Percentiles rank a stretch among this genome's conserved stretches.
Conservation (phyloP, 75 land plant species). For the Pseudotsuga menziesii region DNA sequence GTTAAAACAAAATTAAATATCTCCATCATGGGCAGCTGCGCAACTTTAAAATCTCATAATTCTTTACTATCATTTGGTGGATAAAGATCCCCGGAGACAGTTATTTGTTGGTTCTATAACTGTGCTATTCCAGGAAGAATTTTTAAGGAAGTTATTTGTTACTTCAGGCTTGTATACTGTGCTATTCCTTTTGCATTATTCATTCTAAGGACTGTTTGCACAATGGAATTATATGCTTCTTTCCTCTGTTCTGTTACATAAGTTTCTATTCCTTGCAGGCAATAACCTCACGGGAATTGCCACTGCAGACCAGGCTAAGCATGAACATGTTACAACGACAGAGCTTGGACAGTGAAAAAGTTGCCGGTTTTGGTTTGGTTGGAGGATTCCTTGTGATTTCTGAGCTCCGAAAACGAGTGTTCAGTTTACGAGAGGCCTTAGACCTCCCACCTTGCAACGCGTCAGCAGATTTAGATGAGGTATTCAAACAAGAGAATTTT, state of each 20-base stretch:
- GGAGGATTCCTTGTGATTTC: conserved; percentile 19
- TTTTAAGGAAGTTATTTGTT: too few relatives aligned
- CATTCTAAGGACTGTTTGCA: too few relatives aligned
- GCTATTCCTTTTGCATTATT: too few relatives aligned
- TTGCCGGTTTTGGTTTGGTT: conserved; percentile 18
- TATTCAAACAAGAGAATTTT: neutral
- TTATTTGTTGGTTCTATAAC: too few relatives aligned
- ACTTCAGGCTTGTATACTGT: too few relatives aligned
- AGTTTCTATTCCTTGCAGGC: conserved; percentile 1
- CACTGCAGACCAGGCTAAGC: conserved; percentile 14
- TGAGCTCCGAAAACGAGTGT: conserved; percentile 13
- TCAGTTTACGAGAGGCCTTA: conserved; percentile 12
- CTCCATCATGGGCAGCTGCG: neutral
- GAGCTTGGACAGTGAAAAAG: conserved; percentile 13
- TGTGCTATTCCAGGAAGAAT: too few relatives aligned
- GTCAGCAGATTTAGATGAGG: conserved; percentile 29
- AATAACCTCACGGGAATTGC: conserved; percentile 12
- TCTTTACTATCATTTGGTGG: neutral
- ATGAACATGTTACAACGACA: conserved; percentile 16
- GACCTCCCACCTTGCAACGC: conserved; percentile 29
- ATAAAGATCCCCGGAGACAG: conserved; percentile 17
- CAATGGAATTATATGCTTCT: neutral
- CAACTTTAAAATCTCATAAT: neutral
- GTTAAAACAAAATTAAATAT: neutral
- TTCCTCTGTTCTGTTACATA: neutral